Percentiles rank a stretch among this genome's conserved stretches.
These are phyloP conservation scores for Salvia miltiorrhiza DNA, from an alignment of 257 asterid genomes.

Conservation along the genomic window DNA sequence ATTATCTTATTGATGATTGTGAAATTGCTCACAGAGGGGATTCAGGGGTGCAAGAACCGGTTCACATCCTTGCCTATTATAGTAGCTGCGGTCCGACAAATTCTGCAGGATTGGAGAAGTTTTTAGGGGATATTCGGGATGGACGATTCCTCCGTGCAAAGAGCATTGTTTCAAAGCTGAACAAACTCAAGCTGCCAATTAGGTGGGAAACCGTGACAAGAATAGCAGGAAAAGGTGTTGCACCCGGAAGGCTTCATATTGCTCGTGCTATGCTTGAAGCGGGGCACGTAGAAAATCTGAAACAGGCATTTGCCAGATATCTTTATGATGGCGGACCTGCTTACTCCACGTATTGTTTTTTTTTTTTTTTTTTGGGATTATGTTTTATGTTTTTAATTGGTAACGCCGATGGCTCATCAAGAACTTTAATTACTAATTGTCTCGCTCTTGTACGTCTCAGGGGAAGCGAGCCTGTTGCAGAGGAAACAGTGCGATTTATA, in stretches of 20 bases:
- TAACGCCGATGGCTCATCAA: neutral
- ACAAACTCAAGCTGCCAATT: slow-evolving; percentile 77
- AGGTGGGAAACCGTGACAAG: slow-evolving; percentile 79
- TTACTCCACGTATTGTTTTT: slow-evolving; percentile 68
- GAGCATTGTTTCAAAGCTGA: slow-evolving; percentile 75
- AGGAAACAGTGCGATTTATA: slow-evolving; percentile 76
- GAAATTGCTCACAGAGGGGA: slow-evolving; percentile 49
- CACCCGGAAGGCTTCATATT: slow-evolving; percentile 93
- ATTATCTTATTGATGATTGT: slow-evolving; percentile 16
- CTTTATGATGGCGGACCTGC: slow-evolving; percentile 99
- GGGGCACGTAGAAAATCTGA: slow-evolving; percentile 89
- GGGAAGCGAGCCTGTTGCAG: slow-evolving; percentile 89
- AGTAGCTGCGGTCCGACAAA: slow-evolving; percentile 86
- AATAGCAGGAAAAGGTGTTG: slow-evolving; percentile 93
- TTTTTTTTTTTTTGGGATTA: neutral
- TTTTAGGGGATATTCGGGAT: slow-evolving; percentile 60
- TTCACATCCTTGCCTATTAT: slow-evolving; percentile 97
- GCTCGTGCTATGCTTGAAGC: slow-evolving; percentile 99
- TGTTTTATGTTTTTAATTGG: neutral
- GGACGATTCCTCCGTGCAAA: slow-evolving; percentile 89
- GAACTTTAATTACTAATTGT: slow-evolving; percentile 10
- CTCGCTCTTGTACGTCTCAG: slow-evolving; percentile 33
- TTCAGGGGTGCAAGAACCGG: slow-evolving; percentile 75
- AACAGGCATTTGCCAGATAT: slow-evolving; percentile 81
- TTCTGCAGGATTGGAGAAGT: slow-evolving; percentile 54